A percentile compares a stretch with the other conserved stretches of the same genome.
phyloP scores from a whole-genome alignment of 2,329 filamentous ascomycete genomes.

The Pseudogymnoascus sp. region DNA sequence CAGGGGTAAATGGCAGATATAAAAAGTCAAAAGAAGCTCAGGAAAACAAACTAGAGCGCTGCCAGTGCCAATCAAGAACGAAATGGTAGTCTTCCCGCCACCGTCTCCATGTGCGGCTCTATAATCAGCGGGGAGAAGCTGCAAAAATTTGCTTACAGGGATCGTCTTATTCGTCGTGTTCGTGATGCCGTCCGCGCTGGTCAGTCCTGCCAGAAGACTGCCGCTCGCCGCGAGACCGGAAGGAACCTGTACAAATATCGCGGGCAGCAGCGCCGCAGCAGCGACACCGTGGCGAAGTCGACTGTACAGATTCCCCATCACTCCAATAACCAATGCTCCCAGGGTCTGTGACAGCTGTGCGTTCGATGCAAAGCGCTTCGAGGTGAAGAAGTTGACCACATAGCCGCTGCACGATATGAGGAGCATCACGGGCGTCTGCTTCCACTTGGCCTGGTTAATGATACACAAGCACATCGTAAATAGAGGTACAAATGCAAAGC shows the following conservation, averaged over 20 bases:
- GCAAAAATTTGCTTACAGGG: constrained; percentile 3
- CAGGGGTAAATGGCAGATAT: constrained; percentile 1
- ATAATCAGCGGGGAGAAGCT: constrained; percentile 3
- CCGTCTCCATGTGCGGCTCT: not conserved
- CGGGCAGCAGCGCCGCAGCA: constrained; percentile 75
- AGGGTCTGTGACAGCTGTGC: constrained; percentile 70
- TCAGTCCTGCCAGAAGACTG: constrained; percentile 49
- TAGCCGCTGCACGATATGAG: constrained; percentile 66
- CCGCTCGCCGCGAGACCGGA: constrained; percentile 53
- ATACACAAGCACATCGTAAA: constrained; percentile 67
- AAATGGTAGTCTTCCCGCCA: not conserved
- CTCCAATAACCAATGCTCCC: constrained; percentile 66
- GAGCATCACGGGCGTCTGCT: constrained; percentile 70
- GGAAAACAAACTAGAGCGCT: constrained; percentile 15
- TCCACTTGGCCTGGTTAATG: constrained; percentile 75
- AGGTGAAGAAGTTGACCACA: constrained; percentile 65
- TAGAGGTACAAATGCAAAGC: constrained; percentile 63
- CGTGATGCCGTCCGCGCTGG: constrained; percentile 46
- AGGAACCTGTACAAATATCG: constrained; percentile 67
- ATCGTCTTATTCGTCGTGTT: constrained; percentile 19
- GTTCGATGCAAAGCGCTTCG: constrained; percentile 55
- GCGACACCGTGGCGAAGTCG: constrained; percentile 53
- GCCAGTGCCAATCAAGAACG: not conserved
- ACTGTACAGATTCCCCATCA: constrained; percentile 72
- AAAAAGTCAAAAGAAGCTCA: constrained; percentile 15